phyloP scores from a whole-genome alignment of 2,329 filamentous ascomycete species.

The Arachnopeziza araneosa region DNA sequence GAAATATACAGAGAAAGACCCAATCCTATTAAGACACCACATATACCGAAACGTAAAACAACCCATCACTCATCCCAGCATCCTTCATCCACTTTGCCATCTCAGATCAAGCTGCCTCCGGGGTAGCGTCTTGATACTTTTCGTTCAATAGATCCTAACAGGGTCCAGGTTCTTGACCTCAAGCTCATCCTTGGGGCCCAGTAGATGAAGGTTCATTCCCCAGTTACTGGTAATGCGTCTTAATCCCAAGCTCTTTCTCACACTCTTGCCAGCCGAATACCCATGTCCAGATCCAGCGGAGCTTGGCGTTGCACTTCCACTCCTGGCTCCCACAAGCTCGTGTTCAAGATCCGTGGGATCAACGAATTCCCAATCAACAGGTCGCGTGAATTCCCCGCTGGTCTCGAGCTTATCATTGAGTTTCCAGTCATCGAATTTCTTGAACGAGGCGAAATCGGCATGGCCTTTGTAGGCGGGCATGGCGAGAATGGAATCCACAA shows the following conservation, averaged over 20 bases:
- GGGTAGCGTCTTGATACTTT: not conserved
- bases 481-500: slow-evolving; percentile 9
- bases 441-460: not conserved
- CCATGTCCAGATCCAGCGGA: not conserved
- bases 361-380: not conserved
- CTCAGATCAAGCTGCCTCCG: not conserved
- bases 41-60: not conserved
- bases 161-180: too few species aligned
- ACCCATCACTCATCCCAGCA: not conserved
- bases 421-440: not conserved
- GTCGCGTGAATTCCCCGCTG: not conserved
- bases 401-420: not conserved
- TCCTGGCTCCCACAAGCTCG: not conserved
- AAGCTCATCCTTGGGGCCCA: not conserved
- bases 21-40: not conserved
- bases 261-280: not conserved
- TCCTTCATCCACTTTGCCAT: not conserved
- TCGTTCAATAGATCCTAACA: too few species aligned
- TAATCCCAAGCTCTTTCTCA: not conserved
- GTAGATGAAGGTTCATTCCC: not conserved
- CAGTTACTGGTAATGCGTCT: not conserved
- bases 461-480: not conserved
- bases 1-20: not conserved
- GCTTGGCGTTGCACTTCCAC: not conserved
- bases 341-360: not conserved